Evolutionary conservation across 257 asterid species (phyloP), one percentile per base, ranked within the genome.

Genomic region (Solanum acaule): DNA sequence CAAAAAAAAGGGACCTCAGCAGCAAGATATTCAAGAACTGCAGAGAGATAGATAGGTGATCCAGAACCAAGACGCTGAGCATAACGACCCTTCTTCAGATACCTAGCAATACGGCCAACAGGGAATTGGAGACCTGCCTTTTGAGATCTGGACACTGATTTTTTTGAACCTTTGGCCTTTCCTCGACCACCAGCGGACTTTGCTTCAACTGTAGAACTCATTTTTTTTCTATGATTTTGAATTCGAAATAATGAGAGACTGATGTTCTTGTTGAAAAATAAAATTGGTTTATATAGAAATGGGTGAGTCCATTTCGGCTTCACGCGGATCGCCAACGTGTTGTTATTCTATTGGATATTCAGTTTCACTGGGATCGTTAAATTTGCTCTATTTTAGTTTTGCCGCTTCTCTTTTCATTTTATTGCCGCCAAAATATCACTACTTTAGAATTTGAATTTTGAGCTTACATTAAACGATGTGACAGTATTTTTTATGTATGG

Each of bases 111-210:
- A 8, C 94, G 88, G 13, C 97, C 97, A 6, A 94, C 95, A 22
- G 94, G 95, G 83, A 94, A 94, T 70, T 93, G 96, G 22, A 93
- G 96, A 1, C 97, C 97, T 1, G 97, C 96, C 52, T 94, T 94
- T 0, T 92, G 71, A 34, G 96, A 94, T 87, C 92, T 89, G 29
- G 95, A 76, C 1, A 94, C 93, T 0, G 95, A 67, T 70, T 91
- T 44, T 16, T 79, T 92, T 0, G 94, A 31, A 27, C 84, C 29
- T 33, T 88, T 92, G 0, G 94, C 29, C 75, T 68, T 72, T 22
- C 95, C 97, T 0, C 97, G 88, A 84, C 97, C 97, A 72, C 87
- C 92, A 85, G 15, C 31, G 33, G 92, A 73, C 23, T 88, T 90
- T 13, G 84, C 37, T 8, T 91, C 92, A 0, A 91, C 29, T 2